Evolutionary conservation across 2,329 filamentous ascomycete species (phyloP).

Genomic region (Penicillium oxalicum): DNA sequence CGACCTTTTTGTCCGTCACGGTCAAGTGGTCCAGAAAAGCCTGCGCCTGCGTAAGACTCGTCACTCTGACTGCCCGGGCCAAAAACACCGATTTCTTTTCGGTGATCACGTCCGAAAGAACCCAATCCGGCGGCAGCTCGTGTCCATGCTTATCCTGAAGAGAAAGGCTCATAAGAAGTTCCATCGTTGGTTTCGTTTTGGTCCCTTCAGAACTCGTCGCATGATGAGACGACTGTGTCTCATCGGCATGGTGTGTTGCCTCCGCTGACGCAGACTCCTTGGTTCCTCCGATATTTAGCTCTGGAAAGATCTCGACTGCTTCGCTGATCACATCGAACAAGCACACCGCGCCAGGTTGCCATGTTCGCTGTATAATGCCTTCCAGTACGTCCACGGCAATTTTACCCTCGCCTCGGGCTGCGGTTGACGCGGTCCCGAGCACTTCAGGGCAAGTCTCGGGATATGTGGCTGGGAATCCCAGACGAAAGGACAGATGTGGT

Average conservation of each 20-base stretch:
- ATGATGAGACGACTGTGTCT: slow-evolving; percentile 5
- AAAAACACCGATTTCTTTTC: slow-evolving; percentile 88
- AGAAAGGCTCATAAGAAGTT: slow-evolving; percentile 24
- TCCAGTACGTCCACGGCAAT: slow-evolving; percentile 64
- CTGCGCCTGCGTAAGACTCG: slow-evolving; percentile 64
- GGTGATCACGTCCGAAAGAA: slow-evolving; percentile 63
- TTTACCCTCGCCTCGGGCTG: slow-evolving; percentile 64
- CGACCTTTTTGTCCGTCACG: slow-evolving; percentile 73
- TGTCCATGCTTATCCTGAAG: slow-evolving; percentile 27
- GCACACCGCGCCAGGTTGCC: slow-evolving; percentile 69
- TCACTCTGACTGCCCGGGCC: slow-evolving; percentile 66
- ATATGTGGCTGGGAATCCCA: slow-evolving; percentile 67
- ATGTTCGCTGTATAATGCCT: slow-evolving; percentile 61
- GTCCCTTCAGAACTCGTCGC: not conserved
- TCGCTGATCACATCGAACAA: slow-evolving; percentile 85
- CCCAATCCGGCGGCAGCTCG: slow-evolving; percentile 57
- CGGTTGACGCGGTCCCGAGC: slow-evolving; percentile 72
- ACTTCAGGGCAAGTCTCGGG: slow-evolving; percentile 68
- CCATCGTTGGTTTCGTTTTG: slow-evolving; percentile 1
- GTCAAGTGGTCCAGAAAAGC: slow-evolving; percentile 69
- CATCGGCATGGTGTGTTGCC: not conserved
- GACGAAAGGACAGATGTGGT: slow-evolving; percentile 40
- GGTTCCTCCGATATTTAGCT: slow-evolving; percentile 46
- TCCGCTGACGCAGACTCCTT: slow-evolving; percentile 10
- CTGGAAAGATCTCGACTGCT: slow-evolving; percentile 45